A percentile compares a stretch with the other conserved stretches of the same genome.
Evolutionary conservation across 768 basidiomycete species (phyloP).

Genomic region (Mycena albidolilacea): DNA sequence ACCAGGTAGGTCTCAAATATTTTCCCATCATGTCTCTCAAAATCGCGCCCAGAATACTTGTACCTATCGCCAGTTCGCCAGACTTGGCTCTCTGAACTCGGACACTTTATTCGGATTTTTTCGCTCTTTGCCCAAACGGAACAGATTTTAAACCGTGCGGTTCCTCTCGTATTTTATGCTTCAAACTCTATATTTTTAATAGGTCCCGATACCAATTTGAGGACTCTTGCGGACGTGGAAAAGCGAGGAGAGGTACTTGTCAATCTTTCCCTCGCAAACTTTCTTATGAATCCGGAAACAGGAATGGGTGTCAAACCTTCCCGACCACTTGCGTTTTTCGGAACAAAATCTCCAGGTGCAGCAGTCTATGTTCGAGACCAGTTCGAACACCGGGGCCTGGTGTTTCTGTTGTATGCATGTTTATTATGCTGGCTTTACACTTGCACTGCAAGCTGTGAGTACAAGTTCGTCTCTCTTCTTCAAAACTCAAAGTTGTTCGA

Average conservation of each 20-base stretch:
- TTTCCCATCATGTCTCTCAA: neutral
- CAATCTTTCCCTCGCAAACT: conserved; percentile 16
- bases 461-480: conserved; percentile 1
- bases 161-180: conserved; percentile 33
- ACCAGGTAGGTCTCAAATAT: conserved; percentile 57
- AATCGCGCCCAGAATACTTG: conserved; percentile 70
- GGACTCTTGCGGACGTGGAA: conserved; percentile 56
- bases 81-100: conserved; percentile 79
- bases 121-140: conserved; percentile 76
- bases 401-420: conserved; percentile 84
- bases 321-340: conserved; percentile 79
- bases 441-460: conserved; percentile 77
- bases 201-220: conserved; percentile 55
- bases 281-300: conserved; percentile 43
- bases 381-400: conserved; percentile 86
- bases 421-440: conserved; percentile 76
- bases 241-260: conserved; percentile 60
- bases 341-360: conserved; percentile 79
- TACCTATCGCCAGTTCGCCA: conserved; percentile 73
- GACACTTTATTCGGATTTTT: conserved; percentile 80
- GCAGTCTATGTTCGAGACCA: conserved; percentile 84
- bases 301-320: conserved; percentile 79
- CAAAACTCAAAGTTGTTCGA: neutral
- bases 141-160: conserved; percentile 65
- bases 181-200: conserved; percentile 29